phyloP scores from a whole-genome alignment of 2,329 filamentous ascomycete species.

The Sporothrix sp. region DNA sequence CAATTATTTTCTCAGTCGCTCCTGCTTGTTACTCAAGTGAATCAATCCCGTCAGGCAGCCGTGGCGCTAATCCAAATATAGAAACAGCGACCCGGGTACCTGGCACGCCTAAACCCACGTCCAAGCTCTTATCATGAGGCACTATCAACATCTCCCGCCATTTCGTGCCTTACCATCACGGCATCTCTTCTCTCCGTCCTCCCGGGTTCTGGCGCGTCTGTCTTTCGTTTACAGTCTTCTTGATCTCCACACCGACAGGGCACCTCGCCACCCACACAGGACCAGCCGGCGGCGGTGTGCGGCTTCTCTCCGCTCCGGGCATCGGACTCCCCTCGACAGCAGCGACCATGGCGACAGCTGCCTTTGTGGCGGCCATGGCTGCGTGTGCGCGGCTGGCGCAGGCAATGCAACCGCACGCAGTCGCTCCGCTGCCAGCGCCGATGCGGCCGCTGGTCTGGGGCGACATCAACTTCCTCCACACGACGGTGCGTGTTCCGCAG shows the following conservation, averaged over 20 bases:
- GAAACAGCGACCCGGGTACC: slow-evolving; percentile 7
- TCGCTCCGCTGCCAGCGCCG: slow-evolving; percentile 66
- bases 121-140: slow-evolving; percentile 12
- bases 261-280: background rate
- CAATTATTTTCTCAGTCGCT: background rate
- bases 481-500: slow-evolving; percentile 42
- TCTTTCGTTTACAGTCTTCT: background rate
- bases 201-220: no score
- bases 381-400: slow-evolving; percentile 23
- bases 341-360: slow-evolving; percentile 1
- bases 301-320: background rate
- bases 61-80: background rate
- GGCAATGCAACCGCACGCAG: slow-evolving; percentile 68
- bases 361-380: slow-evolving; percentile 8
- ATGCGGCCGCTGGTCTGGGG: slow-evolving; percentile 81
- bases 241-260: background rate
- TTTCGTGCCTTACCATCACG: background rate
- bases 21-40: background rate
- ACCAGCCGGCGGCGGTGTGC: background rate
- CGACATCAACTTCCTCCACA: slow-evolving; percentile 95
- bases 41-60: no score
- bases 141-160: background rate
- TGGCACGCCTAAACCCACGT: background rate
- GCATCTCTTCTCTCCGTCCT: background rate
- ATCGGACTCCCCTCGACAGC: background rate